These are phyloP conservation scores for Dipodascus geniculatus DNA, from an alignment of 805 yeast species.

Conservation along the genomic window DNA sequence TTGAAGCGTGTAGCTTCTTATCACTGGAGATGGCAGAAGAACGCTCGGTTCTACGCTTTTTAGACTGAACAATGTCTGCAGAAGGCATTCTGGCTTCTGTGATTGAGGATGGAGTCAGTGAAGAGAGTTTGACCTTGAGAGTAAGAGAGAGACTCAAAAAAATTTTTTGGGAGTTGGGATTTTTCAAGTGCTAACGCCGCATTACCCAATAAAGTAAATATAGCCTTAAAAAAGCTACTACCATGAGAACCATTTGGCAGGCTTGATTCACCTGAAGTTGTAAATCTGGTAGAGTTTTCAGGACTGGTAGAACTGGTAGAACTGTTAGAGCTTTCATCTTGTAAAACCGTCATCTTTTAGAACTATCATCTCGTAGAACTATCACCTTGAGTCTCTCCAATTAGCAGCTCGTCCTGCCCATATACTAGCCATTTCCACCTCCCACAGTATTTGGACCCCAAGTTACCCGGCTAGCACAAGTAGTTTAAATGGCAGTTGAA, in stretches of 20 bases:
- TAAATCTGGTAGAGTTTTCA: no score
- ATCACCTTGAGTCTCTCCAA: no score
- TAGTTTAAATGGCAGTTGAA: background rate
- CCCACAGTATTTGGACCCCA: no score
- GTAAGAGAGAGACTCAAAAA: background rate
- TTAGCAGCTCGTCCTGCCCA: no score
- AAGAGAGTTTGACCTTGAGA: background rate
- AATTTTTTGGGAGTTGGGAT: background rate
- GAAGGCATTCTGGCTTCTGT: background rate
- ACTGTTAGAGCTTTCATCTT: no score
- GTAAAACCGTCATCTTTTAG: no score
- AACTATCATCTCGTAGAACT: no score
- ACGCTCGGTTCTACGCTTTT: background rate
- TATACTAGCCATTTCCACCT: no score
- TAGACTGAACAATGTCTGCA: background rate
- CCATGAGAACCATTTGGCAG: background rate
- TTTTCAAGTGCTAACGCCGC: background rate
- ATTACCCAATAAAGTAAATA: background rate
- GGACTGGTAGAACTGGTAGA: no score
- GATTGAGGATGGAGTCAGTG: background rate
- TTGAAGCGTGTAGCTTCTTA: conserved; percentile 28
- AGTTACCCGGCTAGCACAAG: background rate
- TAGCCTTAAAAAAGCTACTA: background rate
- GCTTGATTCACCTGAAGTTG: no score
- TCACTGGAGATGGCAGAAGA: background rate